phyloP scores from a whole-genome alignment of 1,139 yeast species.

The Debaryomyces singareniensis region DNA sequence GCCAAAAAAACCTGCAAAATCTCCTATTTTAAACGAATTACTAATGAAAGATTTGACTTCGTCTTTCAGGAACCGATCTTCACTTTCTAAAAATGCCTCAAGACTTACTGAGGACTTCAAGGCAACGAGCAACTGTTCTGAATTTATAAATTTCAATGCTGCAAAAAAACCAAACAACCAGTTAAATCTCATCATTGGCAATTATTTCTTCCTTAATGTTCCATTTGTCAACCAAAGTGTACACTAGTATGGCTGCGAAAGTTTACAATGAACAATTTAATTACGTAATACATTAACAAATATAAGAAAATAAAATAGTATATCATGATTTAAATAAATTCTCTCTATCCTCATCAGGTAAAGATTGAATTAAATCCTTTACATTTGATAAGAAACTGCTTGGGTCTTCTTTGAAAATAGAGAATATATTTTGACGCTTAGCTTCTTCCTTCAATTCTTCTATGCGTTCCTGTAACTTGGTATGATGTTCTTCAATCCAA shows the following conservation, averaged over 20 bases:
- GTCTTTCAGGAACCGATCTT: constrained; percentile 24
- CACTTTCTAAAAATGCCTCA: constrained; percentile 35
- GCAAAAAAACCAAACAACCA: background rate
- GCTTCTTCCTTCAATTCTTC: constrained; percentile 61
- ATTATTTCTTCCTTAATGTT: too few species aligned
- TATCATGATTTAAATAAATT: constrained; percentile 35
- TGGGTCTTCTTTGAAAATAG: constrained; percentile 52
- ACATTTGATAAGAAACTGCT: constrained; percentile 50
- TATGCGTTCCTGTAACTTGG: constrained; percentile 53
- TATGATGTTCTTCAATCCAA: constrained; percentile 81
- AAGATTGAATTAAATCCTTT: constrained; percentile 52
- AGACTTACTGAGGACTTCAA: constrained; percentile 23
- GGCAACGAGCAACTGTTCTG: constrained; percentile 18
- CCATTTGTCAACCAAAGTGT: too few species aligned
- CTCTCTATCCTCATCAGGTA: constrained; percentile 58
- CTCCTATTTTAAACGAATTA: constrained; percentile 50
- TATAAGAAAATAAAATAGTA: background rate
- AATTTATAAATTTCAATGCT: background rate
- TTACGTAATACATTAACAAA: background rate
- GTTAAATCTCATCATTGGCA: background rate
- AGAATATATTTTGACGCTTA: constrained; percentile 55
- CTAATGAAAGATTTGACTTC: constrained; percentile 40
- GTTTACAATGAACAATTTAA: background rate
- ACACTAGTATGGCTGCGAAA: constrained; percentile 1
- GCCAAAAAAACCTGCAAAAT: constrained; percentile 59